Evolutionary conservation across 2,329 filamentous ascomycete genomes (phyloP), one percentile per base, ranked within the genome.

Genomic region (Metarhizium album): DNA sequence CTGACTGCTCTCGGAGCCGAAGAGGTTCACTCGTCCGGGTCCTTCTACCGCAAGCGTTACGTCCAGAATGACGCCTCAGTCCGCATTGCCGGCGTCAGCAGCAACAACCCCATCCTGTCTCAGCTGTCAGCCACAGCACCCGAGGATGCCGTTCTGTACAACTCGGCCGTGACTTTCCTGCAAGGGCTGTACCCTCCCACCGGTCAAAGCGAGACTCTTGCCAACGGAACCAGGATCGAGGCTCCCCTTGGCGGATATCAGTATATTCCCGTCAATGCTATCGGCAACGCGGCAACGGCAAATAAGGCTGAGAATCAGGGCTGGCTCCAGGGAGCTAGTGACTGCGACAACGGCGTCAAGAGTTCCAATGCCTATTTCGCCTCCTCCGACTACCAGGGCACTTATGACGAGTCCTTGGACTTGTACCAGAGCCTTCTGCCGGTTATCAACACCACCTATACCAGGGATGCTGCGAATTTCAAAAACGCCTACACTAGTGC

Each of bases 161-260:
- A 80, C 68, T 91, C 88, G 2, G 88, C 87, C 52, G 74, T 79
- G 45, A 86, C 80, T 31, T 95, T 95, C 71, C 70, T 91, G 29
- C 90, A 95, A 70, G 89, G 83, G 29, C 74, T 96, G 20, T 96
- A 95, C 64, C 90, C 90, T 9, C 88, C 90, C 1, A 80, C 83
- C 1, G 81, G 81, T 51, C 42, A 55, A 64, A 14, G 74, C 35
- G 75, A 87, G 67, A 80, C 72, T 2, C 77, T 95, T 40, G 80
- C 79, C 59, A 90, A 95, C 66, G 85, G 85, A 47, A 79, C 78
- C 22, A 71, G 68, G 3, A 72, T 90, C 13, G 70, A 80, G 52
- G 72, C 82, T 1, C 89, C 90, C 0, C 70, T 95, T 61, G 74
- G 80, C 54, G 90, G 90, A 24, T 95, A 90, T 64, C 90, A 96